phyloP scores from a whole-genome alignment of 768 basidiomycete species.

The Cystofilobasidium capitatum region DNA sequence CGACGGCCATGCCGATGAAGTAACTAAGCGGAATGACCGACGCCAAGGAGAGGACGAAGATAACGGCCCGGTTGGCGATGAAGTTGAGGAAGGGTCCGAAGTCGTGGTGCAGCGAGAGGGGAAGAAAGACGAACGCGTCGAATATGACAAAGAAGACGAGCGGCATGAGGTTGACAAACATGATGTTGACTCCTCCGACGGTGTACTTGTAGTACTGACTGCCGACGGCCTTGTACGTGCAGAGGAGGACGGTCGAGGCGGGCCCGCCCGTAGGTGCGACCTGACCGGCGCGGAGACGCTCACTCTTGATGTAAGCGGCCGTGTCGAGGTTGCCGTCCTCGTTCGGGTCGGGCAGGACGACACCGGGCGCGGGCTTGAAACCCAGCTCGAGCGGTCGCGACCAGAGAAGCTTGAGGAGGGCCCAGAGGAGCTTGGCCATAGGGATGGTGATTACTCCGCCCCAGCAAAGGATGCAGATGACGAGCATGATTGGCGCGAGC shows the following conservation, averaged over 20 bases:
- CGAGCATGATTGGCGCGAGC: conserved; percentile 78
- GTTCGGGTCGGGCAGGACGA: conserved; percentile 46
- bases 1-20: conserved; percentile 99
- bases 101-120: conserved; percentile 49
- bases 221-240: conserved; percentile 85
- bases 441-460: conserved; percentile 89
- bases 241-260: conserved; percentile 77
- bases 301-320: conserved; percentile 17
- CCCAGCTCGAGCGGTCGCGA: conserved; percentile 71
- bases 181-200: conserved; percentile 92
- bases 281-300: conserved; percentile 60
- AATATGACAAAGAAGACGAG: conserved; percentile 94
- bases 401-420: conserved; percentile 72
- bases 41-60: conserved; percentile 73
- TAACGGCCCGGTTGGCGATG: conserved; percentile 61
- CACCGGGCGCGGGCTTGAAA: conserved; percentile 72
- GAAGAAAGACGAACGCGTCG: conserved; percentile 73
- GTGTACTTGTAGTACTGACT: conserved; percentile 97
- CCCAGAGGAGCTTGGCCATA: conserved; percentile 97
- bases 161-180: conserved; percentile 90
- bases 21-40: conserved; percentile 95
- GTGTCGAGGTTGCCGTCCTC: background rate
- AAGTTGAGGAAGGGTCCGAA: conserved; percentile 58
- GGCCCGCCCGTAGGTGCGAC: conserved; percentile 73
- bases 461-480: conserved; percentile 87